Evolutionary conservation across 495 filamentous ascomycete genomes (phyloP).

Genomic region (Tuber borchii): DNA sequence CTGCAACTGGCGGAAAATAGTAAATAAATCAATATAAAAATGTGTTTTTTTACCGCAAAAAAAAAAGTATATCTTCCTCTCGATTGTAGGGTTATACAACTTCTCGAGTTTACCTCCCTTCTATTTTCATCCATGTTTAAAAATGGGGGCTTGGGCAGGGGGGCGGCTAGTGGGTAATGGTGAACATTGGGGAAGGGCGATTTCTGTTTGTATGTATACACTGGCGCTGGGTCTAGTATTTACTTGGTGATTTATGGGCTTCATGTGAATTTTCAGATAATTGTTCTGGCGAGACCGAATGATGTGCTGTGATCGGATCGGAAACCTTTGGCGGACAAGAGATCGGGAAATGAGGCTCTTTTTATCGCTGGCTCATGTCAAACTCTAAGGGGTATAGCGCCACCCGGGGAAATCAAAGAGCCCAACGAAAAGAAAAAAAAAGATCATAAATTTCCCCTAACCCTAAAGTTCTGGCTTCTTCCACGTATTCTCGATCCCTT

Average conservation of each 20-base stretch:
- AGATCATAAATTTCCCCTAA: slow-evolving; percentile 23
- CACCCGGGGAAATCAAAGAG: neutral
- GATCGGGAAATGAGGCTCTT: slow-evolving; percentile 20
- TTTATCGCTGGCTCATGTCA: slow-evolving; percentile 5
- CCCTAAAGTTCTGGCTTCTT: slow-evolving; percentile 22
- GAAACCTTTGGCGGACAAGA: neutral
- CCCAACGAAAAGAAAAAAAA: slow-evolving; percentile 20
- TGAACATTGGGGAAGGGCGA: neutral
- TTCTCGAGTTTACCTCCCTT: neutral
- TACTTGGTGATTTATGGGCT: neutral
- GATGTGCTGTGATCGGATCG: neutral
- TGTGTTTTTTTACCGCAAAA: neutral
- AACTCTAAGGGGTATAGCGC: slow-evolving; percentile 7
- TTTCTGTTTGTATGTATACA: slow-evolving; percentile 1
- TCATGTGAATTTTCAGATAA: neutral
- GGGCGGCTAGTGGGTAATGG: neutral
- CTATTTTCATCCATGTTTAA: neutral
- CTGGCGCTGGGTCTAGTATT: neutral
- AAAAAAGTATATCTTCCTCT: neutral
- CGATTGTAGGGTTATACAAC: neutral
- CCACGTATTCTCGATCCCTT: slow-evolving; percentile 19
- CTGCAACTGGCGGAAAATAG: neutral
- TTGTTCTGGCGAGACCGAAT: neutral
- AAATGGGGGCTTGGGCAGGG: neutral
- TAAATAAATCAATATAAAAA: neutral